These are phyloP conservation scores for Phytopythium litorale DNA, from an alignment of 352 stramenopile species.

Conservation along the genomic window DNA sequence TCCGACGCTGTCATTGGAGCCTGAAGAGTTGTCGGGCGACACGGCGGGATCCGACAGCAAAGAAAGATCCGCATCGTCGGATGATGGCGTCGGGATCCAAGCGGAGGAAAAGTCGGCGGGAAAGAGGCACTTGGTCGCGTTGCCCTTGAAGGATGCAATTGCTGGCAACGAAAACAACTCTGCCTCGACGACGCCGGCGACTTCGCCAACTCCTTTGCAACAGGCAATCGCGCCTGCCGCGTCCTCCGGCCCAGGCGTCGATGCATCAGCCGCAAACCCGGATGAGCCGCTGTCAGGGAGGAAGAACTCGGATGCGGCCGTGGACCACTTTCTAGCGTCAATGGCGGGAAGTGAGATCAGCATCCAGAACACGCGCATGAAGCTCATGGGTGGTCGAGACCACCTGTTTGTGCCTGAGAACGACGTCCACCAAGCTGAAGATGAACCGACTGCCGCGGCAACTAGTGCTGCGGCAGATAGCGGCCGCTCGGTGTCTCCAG, in stretches of 20 bases:
- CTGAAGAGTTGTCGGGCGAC: conserved; percentile 38
- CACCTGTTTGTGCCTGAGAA: conserved; percentile 85
- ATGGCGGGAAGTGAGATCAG: conserved; percentile 90
- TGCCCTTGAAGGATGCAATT: conserved; percentile 8
- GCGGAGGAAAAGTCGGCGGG: conserved; percentile 52
- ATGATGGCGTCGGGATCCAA: conserved; percentile 11
- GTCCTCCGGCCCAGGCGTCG: conserved; percentile 15
- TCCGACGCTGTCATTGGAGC: conserved; percentile 49
- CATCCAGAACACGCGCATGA: conserved; percentile 89
- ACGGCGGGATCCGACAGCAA: conserved; percentile 14
- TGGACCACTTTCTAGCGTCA: conserved; percentile 74
- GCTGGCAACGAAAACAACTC: conserved; percentile 15
- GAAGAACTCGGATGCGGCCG: conserved; percentile 33
- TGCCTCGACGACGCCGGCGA: conserved; percentile 3
- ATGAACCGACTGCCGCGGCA: neutral
- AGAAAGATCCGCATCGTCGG: conserved; percentile 7
- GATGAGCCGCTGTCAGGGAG: conserved; percentile 62
- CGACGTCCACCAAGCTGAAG: conserved; percentile 15
- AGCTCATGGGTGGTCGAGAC: conserved; percentile 89
- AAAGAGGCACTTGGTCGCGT: conserved; percentile 11
- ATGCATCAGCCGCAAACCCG: conserved; percentile 12
- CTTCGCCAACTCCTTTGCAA: conserved; percentile 9
- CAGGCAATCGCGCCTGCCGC: conserved; percentile 7
- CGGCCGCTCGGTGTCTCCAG: neutral
- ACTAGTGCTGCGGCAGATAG: neutral